Percentiles rank a stretch among this genome's conserved stretches.
These are phyloP conservation scores for Massariosphaeria phaeospora DNA, from an alignment of 495 filamentous ascomycete genomes.

Conservation along the genomic window DNA sequence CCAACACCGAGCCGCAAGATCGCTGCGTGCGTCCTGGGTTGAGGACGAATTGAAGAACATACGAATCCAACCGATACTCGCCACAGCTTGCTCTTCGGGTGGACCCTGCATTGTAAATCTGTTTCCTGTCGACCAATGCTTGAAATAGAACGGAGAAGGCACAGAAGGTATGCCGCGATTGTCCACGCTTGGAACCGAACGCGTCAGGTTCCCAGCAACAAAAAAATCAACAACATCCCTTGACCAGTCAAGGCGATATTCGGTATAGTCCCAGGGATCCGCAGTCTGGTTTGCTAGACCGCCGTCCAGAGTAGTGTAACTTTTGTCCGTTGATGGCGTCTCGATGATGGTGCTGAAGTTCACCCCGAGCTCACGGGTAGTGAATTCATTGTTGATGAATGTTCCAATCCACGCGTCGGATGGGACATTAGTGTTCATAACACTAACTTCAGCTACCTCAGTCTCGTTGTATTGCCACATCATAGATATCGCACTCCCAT, in stretches of 20 bases:
- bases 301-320: conserved; percentile 18
- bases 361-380: conserved; percentile 27
- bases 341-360: conserved; percentile 37
- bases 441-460: conserved; percentile 36
- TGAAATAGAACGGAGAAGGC: conserved; percentile 39
- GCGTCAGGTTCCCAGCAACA: conserved; percentile 32
- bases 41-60: conserved; percentile 45
- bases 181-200: conserved; percentile 25
- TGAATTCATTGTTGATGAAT: conserved; percentile 37
- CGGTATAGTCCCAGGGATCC: conserved; percentile 39
- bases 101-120: conserved; percentile 39
- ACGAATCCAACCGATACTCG: conserved; percentile 41
- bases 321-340: conserved; percentile 8
- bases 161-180: conserved; percentile 31
- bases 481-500: conserved; percentile 42
- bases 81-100: conserved; percentile 32
- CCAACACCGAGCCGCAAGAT: conserved; percentile 33
- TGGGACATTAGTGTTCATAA: conserved; percentile 39
- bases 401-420: conserved; percentile 38
- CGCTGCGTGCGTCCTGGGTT: conserved; percentile 29
- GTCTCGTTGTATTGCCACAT: conserved; percentile 40
- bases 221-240: conserved; percentile 37
- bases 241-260: conserved; percentile 45
- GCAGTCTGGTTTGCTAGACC: conserved; percentile 18
- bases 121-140: conserved; percentile 44